Evolutionary conservation across 441 rosid genomes (phyloP), one percentile per base, ranked within the genome.

Genomic region (Bruguiera hainesii): DNA sequence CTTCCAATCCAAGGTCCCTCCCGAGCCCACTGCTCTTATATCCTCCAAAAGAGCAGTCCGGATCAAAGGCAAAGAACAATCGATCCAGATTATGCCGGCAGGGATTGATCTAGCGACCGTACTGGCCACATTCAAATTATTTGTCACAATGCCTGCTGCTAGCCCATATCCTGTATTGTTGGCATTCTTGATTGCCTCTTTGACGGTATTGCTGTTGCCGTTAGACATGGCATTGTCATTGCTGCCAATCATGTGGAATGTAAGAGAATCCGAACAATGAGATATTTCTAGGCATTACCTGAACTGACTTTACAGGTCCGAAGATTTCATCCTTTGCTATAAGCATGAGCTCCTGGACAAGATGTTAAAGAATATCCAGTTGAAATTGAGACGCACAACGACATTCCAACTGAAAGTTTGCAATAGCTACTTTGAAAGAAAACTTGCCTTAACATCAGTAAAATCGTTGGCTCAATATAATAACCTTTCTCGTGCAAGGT

Each of bases 141-240:
- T 82, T n/a, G 97, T 91, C 56, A 89, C 65, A 15, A 94, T 81
- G 19, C 97, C 97, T 0, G 96, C 97, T 37, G 97, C 97, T 5
- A 94, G 79, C 0, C 98, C 98, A 59, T 89, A 10, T 23, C 23
- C 23, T 23, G 23, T 23, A 23, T 23, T 23, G 23, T 23, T 23
- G 23, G 23, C 23, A 23, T 67, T 76, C 74, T 75, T 67, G 6
- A 94, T 94, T 2, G 75, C 97, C 71, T 94, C 97, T 1, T 88
- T 96, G 4, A 88, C 65, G 0, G 90, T 91, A 82, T 97, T 93
- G 79, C 64, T 70, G 63, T 29, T 13, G 35, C 7, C 35, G 35
- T 31, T 4, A 2, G 6, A 31, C 35, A 6, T 31, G 35, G 35
- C 35, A 31, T 31, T 7, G 35, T 31, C 5, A 31, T 31, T 31